Evolutionary conservation across 306 rosid genomes (phyloP).

Genomic region (Hippophae tibetana): DNA sequence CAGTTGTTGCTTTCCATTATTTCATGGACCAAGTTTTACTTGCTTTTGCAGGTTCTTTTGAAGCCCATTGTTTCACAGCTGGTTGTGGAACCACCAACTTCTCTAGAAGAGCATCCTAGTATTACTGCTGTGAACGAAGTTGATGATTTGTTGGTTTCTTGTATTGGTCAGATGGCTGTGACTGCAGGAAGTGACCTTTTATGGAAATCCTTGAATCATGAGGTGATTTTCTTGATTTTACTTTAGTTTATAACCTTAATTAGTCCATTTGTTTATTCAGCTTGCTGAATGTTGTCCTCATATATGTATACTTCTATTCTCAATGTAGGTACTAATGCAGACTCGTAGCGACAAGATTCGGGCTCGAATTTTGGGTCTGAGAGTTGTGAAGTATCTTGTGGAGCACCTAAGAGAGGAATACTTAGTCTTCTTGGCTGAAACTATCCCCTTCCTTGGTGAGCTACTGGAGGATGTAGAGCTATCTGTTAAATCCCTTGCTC

Average conservation of each 20-base stretch:
- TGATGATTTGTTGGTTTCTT: slow-evolving; percentile 66
- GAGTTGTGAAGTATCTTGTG: slow-evolving; percentile 54
- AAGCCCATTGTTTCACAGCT: slow-evolving; percentile 82
- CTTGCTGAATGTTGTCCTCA: background rate
- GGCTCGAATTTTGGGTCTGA: slow-evolving; percentile 66
- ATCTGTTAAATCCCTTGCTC: slow-evolving; percentile 75
- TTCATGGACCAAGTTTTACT: slow-evolving; percentile 13
- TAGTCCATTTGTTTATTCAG: background rate
- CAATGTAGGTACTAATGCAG: slow-evolving; percentile 77
- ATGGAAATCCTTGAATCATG: slow-evolving; percentile 86
- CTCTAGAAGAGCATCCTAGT: slow-evolving; percentile 37
- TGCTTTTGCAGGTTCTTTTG: slow-evolving; percentile 54
- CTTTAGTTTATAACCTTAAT: too few species aligned
- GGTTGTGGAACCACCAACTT: slow-evolving; percentile 56
- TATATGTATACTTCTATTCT: background rate
- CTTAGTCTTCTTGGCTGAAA: slow-evolving; percentile 67
- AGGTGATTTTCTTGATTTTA: slow-evolving; percentile 32
- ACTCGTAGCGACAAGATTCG: slow-evolving; percentile 70
- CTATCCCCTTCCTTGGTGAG: slow-evolving; percentile 87
- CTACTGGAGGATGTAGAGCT: slow-evolving; percentile 84
- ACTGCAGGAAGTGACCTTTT: slow-evolving; percentile 79
- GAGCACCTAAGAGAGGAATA: slow-evolving; percentile 85
- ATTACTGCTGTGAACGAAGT: slow-evolving; percentile 57
- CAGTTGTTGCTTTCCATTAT: slow-evolving; percentile 5
- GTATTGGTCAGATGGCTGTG: slow-evolving; percentile 93